Evolutionary conservation across 129 eudicot species (phyloP), one percentile per base, ranked within the genome.

Genomic region (Erigeron canadensis): DNA sequence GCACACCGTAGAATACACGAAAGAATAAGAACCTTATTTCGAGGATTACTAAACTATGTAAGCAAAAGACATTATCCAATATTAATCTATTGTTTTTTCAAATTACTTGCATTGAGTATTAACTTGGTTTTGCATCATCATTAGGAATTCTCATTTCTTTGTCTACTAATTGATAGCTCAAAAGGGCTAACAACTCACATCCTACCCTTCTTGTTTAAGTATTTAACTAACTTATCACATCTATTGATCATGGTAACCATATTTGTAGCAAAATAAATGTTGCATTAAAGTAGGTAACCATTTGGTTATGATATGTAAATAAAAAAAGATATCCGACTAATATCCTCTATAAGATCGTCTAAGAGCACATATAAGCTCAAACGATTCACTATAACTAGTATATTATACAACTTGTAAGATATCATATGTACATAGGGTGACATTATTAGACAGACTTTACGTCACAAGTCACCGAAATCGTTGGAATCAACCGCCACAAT

Each of bases 401-500:
- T 64, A 78, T 78, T 54, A 63, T 78, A 63, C 72, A 77, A n/a
- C 66, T 53, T 70, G 76, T 70, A 70, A 71, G 70, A 62, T 17
- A 15, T 5, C 19, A 34, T 78, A 78, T 71, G 56, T 65, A 78
- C 71, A 77, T 10, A 40, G 11, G 63, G 40, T 21, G 65, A 68
- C 23, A 76, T 39, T 22, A 51, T 7, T 10, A 51, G 39, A 47
- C 53, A n/a, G 50, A 7, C 2, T 8, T n/a, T n/a, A 40, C 7
- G 70, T 81, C 71, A 83, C 72, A 84, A 73, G 34, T 83, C 90
- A 48, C 83, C 77, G 1, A 63, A 62, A 69, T 63, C 75, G n/a
- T 83, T 72, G 12, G 82, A 71, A 70, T 84, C 81, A 2, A 84
- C 56, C 0, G 86, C 86, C 48, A 73, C 79, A 21, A 81, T 76